phyloP scores from a whole-genome alignment of 2,329 filamentous ascomycete genomes.

The Fusarium buxicola region DNA sequence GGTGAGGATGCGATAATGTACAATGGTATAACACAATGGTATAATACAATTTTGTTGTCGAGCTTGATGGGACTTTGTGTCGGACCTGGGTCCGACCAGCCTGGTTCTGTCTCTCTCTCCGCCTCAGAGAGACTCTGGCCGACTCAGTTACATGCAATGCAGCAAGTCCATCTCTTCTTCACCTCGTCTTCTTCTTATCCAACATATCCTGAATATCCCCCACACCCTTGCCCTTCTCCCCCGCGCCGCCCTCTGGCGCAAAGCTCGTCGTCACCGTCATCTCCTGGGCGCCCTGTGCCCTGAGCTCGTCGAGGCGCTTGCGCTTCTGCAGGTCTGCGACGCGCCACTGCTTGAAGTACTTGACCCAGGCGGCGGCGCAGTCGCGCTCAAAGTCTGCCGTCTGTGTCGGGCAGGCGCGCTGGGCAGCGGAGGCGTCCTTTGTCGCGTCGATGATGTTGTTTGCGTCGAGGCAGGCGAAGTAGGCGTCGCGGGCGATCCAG shows the following conservation, averaged over 20 bases:
- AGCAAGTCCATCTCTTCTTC: neutral
- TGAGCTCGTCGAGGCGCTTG: constrained; percentile 79
- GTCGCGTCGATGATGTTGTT: constrained; percentile 80
- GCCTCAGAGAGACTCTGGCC: neutral
- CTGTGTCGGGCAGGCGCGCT: constrained; percentile 55
- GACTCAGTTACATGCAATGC: neutral
- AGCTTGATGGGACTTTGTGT: neutral
- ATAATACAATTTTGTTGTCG: constrained; percentile 25
- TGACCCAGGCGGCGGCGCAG: constrained; percentile 93
- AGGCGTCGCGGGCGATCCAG: constrained; percentile 90
- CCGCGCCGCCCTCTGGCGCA: constrained; percentile 49
- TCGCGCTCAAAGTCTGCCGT: constrained; percentile 78
- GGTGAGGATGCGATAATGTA: constrained; percentile 36
- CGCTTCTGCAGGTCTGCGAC: constrained; percentile 93
- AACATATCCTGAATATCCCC: constrained; percentile 56
- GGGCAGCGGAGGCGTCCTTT: constrained; percentile 56
- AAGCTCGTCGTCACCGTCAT: constrained; percentile 60
- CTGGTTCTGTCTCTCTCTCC: neutral
- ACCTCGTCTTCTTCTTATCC: constrained; percentile 51
- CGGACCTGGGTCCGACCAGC: neutral
- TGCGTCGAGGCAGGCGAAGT: constrained; percentile 88
- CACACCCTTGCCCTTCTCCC: constrained; percentile 49
- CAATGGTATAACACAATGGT: constrained; percentile 36
- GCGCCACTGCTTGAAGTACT: constrained; percentile 97
- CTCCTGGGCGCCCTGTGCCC: constrained; percentile 76